A percentile compares a stretch with the other conserved stretches of the same genome.
phyloP scores from a whole-genome alignment of 805 yeast genomes.

The Priceomyces castillae region DNA sequence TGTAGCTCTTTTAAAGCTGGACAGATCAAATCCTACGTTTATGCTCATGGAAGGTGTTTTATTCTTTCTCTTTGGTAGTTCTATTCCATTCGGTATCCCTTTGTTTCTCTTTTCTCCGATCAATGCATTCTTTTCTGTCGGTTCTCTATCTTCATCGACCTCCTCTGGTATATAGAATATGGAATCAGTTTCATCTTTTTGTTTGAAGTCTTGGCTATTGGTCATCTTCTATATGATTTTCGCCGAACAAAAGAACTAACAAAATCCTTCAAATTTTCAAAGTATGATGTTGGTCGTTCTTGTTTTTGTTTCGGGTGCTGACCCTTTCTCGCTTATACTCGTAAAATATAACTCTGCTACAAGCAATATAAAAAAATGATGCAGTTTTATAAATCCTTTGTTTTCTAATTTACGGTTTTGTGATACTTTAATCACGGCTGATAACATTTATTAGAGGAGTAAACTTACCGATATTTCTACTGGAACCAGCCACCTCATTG shows the following conservation, averaged over 20 bases:
- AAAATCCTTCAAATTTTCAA: background rate
- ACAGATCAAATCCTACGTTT: background rate
- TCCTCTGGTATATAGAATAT: background rate
- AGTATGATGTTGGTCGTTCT: background rate
- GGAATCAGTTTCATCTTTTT: background rate
- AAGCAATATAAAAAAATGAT: background rate
- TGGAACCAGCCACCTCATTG: too few relatives aligned
- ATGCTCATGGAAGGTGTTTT: background rate
- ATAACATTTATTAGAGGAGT: too few relatives aligned
- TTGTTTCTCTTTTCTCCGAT: background rate
- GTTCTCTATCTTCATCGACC: background rate
- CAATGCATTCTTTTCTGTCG: background rate
- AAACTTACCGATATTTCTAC: too few relatives aligned
- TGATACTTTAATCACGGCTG: background rate
- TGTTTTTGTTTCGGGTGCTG: background rate
- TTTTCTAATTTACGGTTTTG: background rate
- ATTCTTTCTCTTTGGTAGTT: conserved; percentile 2
- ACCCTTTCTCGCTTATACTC: background rate
- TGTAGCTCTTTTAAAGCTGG: background rate
- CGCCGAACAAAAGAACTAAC: background rate
- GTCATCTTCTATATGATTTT: background rate
- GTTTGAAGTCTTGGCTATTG: background rate
- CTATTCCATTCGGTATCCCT: background rate
- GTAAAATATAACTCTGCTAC: background rate
- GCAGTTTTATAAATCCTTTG: background rate